Evolutionary conservation across 805 yeast species (phyloP).

Genomic region (Metschnikowia gelsemii): DNA sequence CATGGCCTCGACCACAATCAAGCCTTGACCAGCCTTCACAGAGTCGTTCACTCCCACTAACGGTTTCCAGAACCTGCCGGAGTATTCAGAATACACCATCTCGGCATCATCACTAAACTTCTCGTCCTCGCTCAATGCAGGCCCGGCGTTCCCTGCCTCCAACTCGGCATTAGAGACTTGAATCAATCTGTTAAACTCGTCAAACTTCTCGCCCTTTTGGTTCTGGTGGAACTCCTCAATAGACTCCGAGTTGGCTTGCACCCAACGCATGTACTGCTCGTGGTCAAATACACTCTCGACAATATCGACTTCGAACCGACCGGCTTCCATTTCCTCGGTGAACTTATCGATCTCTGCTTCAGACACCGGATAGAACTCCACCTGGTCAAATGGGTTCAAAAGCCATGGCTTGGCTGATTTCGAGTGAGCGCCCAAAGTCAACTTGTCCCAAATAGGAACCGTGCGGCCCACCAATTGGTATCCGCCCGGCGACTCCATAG

Average conservation of each 20-base stretch:
- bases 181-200: conserved; percentile 80
- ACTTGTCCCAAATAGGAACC: conserved; percentile 96
- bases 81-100: conserved; percentile 86
- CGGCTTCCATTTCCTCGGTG: conserved; percentile 75
- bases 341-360: conserved; percentile 77
- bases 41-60: conserved; percentile 74
- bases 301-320: conserved; percentile 72
- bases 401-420: conserved; percentile 76
- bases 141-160: conserved; percentile 48
- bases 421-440: conserved; percentile 67
- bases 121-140: conserved; percentile 46
- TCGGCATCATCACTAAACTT: conserved; percentile 76
- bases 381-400: conserved; percentile 87
- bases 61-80: conserved; percentile 98
- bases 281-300: conserved; percentile 82
- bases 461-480: conserved; percentile 96
- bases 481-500: conserved; percentile 99
- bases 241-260: conserved; percentile 66
- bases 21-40: conserved; percentile 72
- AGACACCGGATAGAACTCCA: conserved; percentile 88
- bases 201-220: conserved; percentile 80
- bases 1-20: conserved; percentile 95
- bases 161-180: conserved; percentile 78
- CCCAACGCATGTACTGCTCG: conserved; percentile 73
- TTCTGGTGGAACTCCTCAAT: conserved; percentile 64